phyloP scores from a whole-genome alignment of 441 rosid species.

The Omphalea diandra region DNA sequence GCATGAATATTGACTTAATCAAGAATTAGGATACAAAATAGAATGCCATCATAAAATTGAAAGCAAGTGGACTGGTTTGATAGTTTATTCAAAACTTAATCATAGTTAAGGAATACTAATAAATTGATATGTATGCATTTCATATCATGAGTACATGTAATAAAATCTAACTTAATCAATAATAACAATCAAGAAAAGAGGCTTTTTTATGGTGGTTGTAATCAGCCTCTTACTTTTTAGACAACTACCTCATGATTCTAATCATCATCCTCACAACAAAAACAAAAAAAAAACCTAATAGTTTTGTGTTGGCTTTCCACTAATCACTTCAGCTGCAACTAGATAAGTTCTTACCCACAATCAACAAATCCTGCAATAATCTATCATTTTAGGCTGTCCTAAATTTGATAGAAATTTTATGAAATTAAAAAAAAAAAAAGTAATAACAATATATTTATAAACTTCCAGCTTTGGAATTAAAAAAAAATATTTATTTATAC shows the following conservation, averaged over 20 bases:
- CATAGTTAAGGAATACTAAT: not conserved
- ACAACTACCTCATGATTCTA: conserved; percentile 24
- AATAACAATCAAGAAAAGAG: conserved; percentile 1
- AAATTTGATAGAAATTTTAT: too few relatives aligned
- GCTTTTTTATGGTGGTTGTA: conserved; percentile 15
- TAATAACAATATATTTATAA: too few relatives aligned
- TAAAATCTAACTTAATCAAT: conserved; percentile 1
- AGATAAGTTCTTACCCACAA: conserved; percentile 15
- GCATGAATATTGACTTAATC: conserved; percentile 27
- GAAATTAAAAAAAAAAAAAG: too few relatives aligned
- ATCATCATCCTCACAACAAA: conserved; percentile 23
- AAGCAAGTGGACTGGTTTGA: conserved; percentile 28
- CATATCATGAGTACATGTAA: conserved; percentile 26
- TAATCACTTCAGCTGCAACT: not conserved
- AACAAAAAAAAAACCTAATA: not conserved
- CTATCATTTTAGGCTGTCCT: not conserved
- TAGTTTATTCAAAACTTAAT: not conserved
- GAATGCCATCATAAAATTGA: conserved; percentile 24
- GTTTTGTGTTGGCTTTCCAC: not conserved
- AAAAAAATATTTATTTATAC: too few relatives aligned
- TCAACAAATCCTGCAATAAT: conserved; percentile 20
- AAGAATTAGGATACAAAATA: not conserved
- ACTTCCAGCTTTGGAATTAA: too few relatives aligned
- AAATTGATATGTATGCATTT: conserved; percentile 11
- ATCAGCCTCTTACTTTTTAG: conserved; percentile 21